Evolutionary conservation across 2,329 filamentous ascomycete genomes (phyloP).

Genomic region (Falciphora oryzae): DNA sequence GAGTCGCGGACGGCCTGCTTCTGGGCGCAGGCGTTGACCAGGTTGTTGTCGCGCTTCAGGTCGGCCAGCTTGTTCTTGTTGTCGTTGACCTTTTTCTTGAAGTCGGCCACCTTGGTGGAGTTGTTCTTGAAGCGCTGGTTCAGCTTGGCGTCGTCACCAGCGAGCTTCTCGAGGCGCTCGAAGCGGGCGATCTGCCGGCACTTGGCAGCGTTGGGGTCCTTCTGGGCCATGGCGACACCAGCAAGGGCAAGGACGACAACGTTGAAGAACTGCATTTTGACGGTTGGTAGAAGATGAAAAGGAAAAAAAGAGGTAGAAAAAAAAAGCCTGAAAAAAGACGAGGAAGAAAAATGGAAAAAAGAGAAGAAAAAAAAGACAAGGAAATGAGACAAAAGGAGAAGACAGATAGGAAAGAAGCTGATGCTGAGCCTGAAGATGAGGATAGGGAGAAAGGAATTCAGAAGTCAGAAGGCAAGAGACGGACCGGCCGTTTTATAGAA

Average conservation of each 20-base stretch:
- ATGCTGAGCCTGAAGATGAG: neutral
- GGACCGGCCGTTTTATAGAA: neutral
- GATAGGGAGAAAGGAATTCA: neutral
- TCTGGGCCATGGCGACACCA: conserved; percentile 21
- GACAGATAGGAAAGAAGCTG: neutral
- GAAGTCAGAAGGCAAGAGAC: neutral
- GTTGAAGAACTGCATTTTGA: conserved; percentile 20
- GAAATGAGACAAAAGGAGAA: neutral
- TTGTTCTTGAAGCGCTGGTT: conserved; percentile 27
- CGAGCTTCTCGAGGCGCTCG: conserved; percentile 24
- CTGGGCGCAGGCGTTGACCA: conserved; percentile 27
- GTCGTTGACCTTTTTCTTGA: conserved; percentile 31
- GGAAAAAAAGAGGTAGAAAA: neutral
- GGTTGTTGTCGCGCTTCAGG: conserved; percentile 29
- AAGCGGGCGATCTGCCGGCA: conserved; percentile 25
- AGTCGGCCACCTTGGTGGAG: conserved; percentile 27
- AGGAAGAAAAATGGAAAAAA: neutral
- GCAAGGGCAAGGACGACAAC: conserved; percentile 17
- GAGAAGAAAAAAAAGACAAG: neutral
- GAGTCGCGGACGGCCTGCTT: conserved; percentile 25
- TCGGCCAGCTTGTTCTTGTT: conserved; percentile 24
- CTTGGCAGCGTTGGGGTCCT: conserved; percentile 22
- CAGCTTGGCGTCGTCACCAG: conserved; percentile 30
- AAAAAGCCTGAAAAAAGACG: neutral
- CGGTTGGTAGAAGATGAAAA: neutral